These are phyloP conservation scores for Heracleum sosnowskyi DNA, from an alignment of 129 eudicot genomes.

Conservation along the genomic window DNA sequence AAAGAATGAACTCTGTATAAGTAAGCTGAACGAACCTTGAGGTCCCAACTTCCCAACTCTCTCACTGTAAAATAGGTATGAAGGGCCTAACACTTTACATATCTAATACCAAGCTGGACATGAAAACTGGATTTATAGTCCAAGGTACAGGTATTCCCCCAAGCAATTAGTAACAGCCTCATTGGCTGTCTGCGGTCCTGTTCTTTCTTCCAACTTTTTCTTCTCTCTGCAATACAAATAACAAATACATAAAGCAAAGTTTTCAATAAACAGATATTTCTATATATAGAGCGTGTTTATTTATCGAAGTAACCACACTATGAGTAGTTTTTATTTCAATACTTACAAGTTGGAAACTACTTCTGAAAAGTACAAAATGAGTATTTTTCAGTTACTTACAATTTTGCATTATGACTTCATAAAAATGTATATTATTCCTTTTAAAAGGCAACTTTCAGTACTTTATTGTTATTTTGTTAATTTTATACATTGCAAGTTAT, in stretches of 20 bases:
- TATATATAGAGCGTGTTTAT: not conserved
- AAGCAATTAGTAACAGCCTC: conserved; percentile 57
- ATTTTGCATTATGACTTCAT: too few relatives aligned
- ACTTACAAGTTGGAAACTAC: too few relatives aligned
- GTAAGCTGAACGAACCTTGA: conserved; percentile 6
- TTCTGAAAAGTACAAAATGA: too few relatives aligned
- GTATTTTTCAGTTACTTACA: too few relatives aligned
- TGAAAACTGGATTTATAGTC: not conserved
- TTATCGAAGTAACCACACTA: too few relatives aligned
- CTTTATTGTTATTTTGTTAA: too few relatives aligned
- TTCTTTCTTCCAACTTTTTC: conserved; percentile 72
- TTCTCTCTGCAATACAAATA: conserved; percentile 56
- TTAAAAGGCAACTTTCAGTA: too few relatives aligned
- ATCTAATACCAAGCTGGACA: not conserved
- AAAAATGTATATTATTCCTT: too few relatives aligned
- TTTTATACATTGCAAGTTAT: too few relatives aligned
- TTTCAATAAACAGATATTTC: not conserved
- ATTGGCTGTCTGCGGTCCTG: conserved; percentile 54
- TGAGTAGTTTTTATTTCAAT: too few relatives aligned
- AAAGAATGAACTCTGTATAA: not conserved
- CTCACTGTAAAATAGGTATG: not conserved
- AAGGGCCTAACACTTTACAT: not conserved
- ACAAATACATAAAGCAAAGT: not conserved
- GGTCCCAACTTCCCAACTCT: conserved; percentile 10
- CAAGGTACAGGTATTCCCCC: conserved; percentile 30